Percentiles rank a stretch among this genome's conserved stretches.
Evolutionary conservation across 352 stramenopile genomes (phyloP).

Genomic region (Achlya hypogyna): DNA sequence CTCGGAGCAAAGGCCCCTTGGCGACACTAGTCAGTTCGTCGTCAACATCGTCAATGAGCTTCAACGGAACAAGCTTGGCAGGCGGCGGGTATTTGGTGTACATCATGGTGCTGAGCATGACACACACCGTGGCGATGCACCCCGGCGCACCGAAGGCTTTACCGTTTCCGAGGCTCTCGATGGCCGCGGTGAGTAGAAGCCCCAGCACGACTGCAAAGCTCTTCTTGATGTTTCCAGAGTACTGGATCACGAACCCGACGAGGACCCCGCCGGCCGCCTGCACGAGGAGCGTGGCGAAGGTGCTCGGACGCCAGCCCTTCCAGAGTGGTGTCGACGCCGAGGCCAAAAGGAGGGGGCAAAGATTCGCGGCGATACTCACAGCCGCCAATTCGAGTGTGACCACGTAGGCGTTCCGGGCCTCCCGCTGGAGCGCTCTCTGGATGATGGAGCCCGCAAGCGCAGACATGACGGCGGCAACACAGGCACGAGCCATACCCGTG

Average conservation of each 20-base stretch:
- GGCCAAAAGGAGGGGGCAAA: constrained; percentile 39
- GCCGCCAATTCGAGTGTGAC: constrained; percentile 74
- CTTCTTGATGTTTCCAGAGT: constrained; percentile 79
- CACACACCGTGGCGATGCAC: constrained; percentile 47
- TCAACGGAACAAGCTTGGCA: constrained; percentile 25
- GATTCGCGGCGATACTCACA: constrained; percentile 43
- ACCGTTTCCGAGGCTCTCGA: constrained; percentile 57
- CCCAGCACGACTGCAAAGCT: constrained; percentile 72
- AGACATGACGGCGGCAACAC: constrained; percentile 63
- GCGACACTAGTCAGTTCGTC: too few relatives aligned
- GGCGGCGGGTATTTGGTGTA: constrained; percentile 57
- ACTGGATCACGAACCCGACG: constrained; percentile 78
- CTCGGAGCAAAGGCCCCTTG: too few relatives aligned
- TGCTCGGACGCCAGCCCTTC: constrained; percentile 61
- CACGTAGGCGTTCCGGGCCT: constrained; percentile 69
- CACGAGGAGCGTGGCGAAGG: constrained; percentile 53
- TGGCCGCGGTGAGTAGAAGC: constrained; percentile 65
- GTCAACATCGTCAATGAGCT: neutral
- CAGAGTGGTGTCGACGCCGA: constrained; percentile 30
- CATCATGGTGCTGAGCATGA: constrained; percentile 47
- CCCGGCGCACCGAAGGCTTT: constrained; percentile 58
- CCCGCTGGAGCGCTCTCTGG: constrained; percentile 52
- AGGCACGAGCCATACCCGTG: constrained; percentile 59
- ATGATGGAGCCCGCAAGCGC: constrained; percentile 69
- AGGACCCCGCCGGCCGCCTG: constrained; percentile 61